Evolutionary conservation across 108 stramenopile species (phyloP).

Genomic region (Fistulifera solaris): DNA sequence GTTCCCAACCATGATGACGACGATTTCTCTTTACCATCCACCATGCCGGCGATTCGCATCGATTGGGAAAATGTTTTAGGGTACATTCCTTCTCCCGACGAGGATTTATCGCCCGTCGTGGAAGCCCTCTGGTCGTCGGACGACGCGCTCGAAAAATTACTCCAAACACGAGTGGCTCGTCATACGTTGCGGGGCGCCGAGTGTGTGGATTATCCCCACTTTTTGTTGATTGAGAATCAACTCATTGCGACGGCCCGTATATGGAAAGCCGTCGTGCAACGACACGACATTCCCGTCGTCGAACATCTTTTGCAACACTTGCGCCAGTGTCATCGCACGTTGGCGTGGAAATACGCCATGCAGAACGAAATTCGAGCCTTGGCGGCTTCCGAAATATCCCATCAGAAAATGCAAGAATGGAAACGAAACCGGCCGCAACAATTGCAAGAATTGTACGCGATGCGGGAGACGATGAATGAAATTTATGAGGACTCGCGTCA

Average conservation of each 20-base stretch:
- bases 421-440: conserved; percentile 13
- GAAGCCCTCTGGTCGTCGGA: conserved; percentile 25
- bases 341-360: conserved; percentile 29
- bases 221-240: background rate
- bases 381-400: conserved; percentile 2
- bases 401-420: conserved; percentile 15
- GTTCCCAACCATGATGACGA: conserved; percentile 9
- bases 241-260: conserved; percentile 28
- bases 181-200: background rate
- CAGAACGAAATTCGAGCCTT: conserved; percentile 13
- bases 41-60: conserved; percentile 17
- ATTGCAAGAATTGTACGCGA: conserved; percentile 22
- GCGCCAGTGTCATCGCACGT: conserved; percentile 9
- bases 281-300: conserved; percentile 31
- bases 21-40: background rate
- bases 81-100: conserved; percentile 16
- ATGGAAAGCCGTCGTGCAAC: conserved; percentile 54
- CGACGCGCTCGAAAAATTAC: conserved; percentile 14
- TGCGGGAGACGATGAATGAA: conserved; percentile 34
- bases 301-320: conserved; percentile 20
- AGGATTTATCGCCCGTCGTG: conserved; percentile 10
- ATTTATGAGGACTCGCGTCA: conserved; percentile 13
- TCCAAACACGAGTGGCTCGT: conserved; percentile 20
- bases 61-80: conserved; percentile 22
- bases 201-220: conserved; percentile 3